Conservation (phyloP, 2,329 filamentous ascomycete species). For the Colletotrichum sp. region DNA sequence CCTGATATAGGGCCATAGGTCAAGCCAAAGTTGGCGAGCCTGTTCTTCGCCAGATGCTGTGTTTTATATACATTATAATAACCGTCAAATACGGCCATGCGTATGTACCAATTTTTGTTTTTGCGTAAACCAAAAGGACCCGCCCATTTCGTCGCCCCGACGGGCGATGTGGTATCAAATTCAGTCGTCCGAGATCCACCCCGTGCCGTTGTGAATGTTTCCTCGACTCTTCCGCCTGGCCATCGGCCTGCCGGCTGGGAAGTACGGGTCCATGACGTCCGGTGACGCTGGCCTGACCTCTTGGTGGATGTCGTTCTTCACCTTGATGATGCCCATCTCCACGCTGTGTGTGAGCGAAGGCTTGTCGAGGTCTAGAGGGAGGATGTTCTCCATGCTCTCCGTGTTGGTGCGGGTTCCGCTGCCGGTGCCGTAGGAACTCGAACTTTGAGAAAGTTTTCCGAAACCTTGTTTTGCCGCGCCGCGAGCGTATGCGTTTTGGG, state of each 20-base stretch:
- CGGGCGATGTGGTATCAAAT: neutral
- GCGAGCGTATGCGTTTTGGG: conserved; percentile 4
- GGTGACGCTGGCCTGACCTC: neutral
- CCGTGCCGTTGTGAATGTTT: neutral
- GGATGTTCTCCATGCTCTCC: conserved; percentile 16
- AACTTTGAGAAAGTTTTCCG: conserved; percentile 6
- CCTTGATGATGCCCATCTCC: conserved; percentile 18
- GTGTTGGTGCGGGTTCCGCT: neutral
- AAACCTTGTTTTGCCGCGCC: neutral
- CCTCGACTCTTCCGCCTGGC: neutral
- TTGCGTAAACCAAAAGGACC: neutral
- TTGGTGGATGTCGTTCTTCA: neutral
- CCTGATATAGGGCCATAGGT: neutral
- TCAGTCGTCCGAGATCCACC: conserved; percentile 13
- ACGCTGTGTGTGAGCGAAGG: conserved; percentile 11
- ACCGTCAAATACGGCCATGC: neutral
- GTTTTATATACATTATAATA: conserved; percentile 8
- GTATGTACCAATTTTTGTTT: neutral
- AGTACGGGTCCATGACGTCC: conserved; percentile 14
- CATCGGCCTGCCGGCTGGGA: conserved; percentile 10
- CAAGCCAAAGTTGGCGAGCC: neutral
- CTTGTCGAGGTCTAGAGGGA: conserved; percentile 4
- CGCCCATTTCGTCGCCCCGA: neutral
- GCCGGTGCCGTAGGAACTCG: neutral
- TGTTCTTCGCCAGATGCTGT: neutral